These are phyloP conservation scores for Fusarium albosuccineum DNA, from an alignment of 2,329 filamentous ascomycete genomes.

Conservation along the genomic window DNA sequence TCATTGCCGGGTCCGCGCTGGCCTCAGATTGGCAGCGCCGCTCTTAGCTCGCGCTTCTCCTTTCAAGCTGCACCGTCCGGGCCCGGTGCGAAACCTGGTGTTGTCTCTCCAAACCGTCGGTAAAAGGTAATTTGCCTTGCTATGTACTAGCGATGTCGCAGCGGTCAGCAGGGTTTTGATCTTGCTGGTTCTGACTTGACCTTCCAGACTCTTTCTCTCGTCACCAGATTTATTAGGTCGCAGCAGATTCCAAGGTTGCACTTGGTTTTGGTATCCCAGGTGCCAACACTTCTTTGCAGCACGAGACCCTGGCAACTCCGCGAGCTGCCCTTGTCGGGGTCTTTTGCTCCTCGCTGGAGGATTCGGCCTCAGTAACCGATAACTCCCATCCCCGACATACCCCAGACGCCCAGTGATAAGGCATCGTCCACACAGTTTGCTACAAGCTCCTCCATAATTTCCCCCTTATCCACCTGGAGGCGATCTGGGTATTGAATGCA, in stretches of 20 bases:
- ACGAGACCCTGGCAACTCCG: background rate
- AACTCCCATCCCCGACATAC: constrained; percentile 9
- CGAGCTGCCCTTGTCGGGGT: constrained; percentile 13
- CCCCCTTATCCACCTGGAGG: constrained; percentile 33
- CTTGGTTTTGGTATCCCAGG: constrained; percentile 1
- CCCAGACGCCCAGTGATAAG: constrained; percentile 35
- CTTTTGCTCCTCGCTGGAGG: background rate
- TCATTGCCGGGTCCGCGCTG: background rate
- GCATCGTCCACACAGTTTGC: constrained; percentile 18
- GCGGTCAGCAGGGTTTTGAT: background rate
- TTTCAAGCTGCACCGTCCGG: background rate
- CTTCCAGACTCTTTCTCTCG: background rate
- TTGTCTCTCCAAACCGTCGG: constrained; percentile 3
- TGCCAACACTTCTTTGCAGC: constrained; percentile 3
- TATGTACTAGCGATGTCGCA: background rate
- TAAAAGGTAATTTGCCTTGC: constrained; percentile 16
- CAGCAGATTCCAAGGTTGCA: constrained; percentile 16
- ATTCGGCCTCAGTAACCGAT: constrained; percentile 6
- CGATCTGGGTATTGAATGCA: constrained; percentile 17
- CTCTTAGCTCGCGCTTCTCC: background rate
- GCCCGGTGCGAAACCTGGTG: background rate
- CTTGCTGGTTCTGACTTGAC: background rate
- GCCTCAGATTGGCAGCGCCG: constrained; percentile 11
- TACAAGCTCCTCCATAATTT: constrained; percentile 39
- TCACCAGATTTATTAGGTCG: background rate